Base-by-base conservation (phyloP, 2,329 filamentous ascomycete species). In the Myotisia sp. region DNA sequence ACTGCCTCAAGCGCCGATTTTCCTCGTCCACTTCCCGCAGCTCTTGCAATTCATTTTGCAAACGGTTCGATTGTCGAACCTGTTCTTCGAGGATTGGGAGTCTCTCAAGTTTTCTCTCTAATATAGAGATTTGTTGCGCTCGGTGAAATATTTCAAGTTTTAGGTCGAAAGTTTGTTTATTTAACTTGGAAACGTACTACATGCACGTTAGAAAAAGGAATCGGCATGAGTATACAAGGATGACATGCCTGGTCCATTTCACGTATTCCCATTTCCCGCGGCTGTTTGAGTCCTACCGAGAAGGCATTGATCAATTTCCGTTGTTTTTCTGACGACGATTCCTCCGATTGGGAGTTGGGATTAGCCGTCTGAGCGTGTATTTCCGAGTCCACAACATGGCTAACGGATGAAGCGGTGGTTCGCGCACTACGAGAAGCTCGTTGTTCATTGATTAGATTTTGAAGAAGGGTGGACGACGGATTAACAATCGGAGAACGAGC, bases 131-230 rank as follows among this genome's bases (percentile, higher is more conserved):
- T 26, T 61, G 57, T 37, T 60, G 54, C 2, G 49, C 44, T 17
- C 57, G 53, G 34, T 60, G 55, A 29, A 56, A 58, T 1, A 61
- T 51, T 23, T 60, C 56, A 9, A 62, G 48, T 43, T 62, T 61
- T 37, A 62, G 37, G 40, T 61, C 58, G 35, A 62, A 62, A 19
- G 60, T 61, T 14, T 58, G 47, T 37, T 60, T 61, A 33, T 55
- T 61, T 33, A 60, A 51, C 40, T 59, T 60, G 1, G 56, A 60
- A 27, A 62, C 51, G 39, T 62, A 60, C 58, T 61, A 14, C 7
- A 31, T 8, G 4, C 19, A 36, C 10, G 12, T 40, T 26, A 38
- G 31, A 29, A 9, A 13, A 9, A 12, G 13, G 5, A 6, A 12
- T 6, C 9, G 4, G 9, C 8, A 28, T 9, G 1, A 12, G n/a